Evolutionary conservation across 2,329 filamentous ascomycete genomes (phyloP).

Genomic region (Fusarium sp.): DNA sequence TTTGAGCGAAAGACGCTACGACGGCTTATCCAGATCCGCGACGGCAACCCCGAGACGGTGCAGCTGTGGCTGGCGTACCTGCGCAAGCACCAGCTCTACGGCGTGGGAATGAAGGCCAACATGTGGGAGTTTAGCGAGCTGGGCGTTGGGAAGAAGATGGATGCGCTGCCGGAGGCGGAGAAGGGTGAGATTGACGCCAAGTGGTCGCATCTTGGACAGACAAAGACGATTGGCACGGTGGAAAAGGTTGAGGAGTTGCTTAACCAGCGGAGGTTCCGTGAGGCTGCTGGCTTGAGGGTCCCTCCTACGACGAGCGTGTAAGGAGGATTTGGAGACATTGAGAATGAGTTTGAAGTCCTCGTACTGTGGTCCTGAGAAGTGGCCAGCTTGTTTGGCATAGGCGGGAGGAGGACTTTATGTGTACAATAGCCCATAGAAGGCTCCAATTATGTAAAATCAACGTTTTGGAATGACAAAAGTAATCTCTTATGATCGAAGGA

Average conservation of each 20-base stretch:
- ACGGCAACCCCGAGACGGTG: constrained; percentile 88
- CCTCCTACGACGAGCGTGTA: constrained; percentile 37
- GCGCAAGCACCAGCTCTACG: constrained; percentile 90
- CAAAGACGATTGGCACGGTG: constrained; percentile 60
- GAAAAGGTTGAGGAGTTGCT: constrained; percentile 69
- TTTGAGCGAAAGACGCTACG: constrained; percentile 91
- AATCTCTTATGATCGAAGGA: background rate
- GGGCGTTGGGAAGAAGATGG: constrained; percentile 54
- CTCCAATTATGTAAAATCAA: constrained; percentile 38
- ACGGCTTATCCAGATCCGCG: constrained; percentile 89
- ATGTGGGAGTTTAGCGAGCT: constrained; percentile 87
- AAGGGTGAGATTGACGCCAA: constrained; percentile 56
- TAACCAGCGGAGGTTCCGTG: constrained; percentile 60
- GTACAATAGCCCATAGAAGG: constrained; percentile 42
- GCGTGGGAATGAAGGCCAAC: constrained; percentile 99
- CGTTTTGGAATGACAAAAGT: constrained; percentile 13
- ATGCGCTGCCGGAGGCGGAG: constrained; percentile 34
- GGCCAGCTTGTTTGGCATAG: constrained; percentile 6
- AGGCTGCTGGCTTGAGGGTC: constrained; percentile 46
- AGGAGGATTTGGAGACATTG: background rate
- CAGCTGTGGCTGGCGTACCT: constrained; percentile 93
- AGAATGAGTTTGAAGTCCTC: background rate
- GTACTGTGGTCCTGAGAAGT: constrained; percentile 2
- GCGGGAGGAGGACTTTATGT: constrained; percentile 23
- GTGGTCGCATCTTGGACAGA: constrained; percentile 67